Conservation (phyloP, 1,284 basidiomycete genomes). For the Veloboletus limbatus region DNA sequence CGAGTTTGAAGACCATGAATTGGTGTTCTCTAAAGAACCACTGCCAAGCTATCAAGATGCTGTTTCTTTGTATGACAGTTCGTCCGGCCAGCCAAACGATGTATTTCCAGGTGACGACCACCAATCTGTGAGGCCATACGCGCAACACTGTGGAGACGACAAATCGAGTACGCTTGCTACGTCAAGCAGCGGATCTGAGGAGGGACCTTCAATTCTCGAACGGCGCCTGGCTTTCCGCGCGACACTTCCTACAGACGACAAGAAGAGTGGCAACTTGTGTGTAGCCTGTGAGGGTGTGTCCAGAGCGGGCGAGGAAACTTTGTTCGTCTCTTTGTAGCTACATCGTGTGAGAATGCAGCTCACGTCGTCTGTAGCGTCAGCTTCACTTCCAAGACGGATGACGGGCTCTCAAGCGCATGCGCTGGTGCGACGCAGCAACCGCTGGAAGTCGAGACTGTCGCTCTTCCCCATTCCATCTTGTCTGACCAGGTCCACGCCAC, state of each 20-base stretch:
- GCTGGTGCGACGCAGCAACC: background rate
- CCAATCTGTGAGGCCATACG: background rate
- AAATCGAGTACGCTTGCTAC: background rate
- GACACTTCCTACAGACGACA: background rate
- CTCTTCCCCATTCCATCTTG: background rate
- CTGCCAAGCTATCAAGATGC: constrained; percentile 19
- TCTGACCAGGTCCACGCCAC: background rate
- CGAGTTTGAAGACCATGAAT: background rate
- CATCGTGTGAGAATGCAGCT: background rate
- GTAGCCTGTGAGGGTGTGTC: background rate
- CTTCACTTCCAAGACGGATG: background rate
- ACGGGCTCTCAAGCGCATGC: background rate
- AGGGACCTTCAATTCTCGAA: background rate
- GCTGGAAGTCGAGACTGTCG: background rate
- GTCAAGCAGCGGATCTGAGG: background rate
- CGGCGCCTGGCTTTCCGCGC: background rate
- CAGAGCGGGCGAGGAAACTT: background rate
- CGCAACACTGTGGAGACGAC: background rate
- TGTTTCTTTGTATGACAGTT: background rate
- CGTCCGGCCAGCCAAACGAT: background rate
- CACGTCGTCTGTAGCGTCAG: constrained; percentile 1
- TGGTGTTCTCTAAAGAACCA: background rate
- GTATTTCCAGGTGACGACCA: background rate
- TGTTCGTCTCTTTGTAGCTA: constrained; percentile 4
- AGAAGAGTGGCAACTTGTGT: background rate